Base-by-base conservation (phyloP, 2,329 filamentous ascomycete genomes). In the Teratosphaeria viscida region DNA sequence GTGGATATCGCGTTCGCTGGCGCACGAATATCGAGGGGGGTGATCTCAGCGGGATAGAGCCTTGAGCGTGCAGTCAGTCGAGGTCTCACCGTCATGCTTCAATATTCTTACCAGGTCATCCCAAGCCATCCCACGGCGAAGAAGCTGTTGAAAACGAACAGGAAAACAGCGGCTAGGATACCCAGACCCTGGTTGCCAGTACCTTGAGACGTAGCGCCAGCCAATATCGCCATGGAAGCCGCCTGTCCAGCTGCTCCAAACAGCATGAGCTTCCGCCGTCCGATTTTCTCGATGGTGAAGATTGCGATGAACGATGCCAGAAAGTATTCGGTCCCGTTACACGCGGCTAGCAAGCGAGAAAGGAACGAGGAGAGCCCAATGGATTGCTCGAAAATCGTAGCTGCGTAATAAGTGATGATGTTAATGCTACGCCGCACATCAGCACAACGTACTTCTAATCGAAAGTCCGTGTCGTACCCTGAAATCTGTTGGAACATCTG, bases 251-350 rank as follows among this genome's bases (percentile, higher is more conserved):
- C 74, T 0, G 84, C 83, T 57, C 87, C 87, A 63, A 89, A 82
- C 19, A 90, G 74, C 85, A 91, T 90, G 61, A 90, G 80, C 67
- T 82, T 82, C 19, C 87, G 81, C 32, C 88, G 76, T 14, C 79
- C 79, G 57, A 79, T 71, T 56, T 73, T 75, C 64, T 81, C 78
- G 60, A 81, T 76, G 11, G 76, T 75, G 62, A 80, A 79, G 35
- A 82, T 74, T 2, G 79, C 75, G 27, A 81, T 68, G 69, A 75
- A 76, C 1, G 78, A 81, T 1, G 69, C 70, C 27, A 80, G 57
- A 64, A 82, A 81, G 67, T 82, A 82, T 60, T 81, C 79, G 0
- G 79, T 81, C 37, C 79, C 80, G 61, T 81, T 81, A 63, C 74
- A 75, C 3, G 78, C 80, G n/a, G 79, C 78, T 8, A 82, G 68